These are phyloP conservation scores for Torrubiellomyces zombiae DNA, from an alignment of 2,329 filamentous ascomycete genomes.

Conservation along the genomic window DNA sequence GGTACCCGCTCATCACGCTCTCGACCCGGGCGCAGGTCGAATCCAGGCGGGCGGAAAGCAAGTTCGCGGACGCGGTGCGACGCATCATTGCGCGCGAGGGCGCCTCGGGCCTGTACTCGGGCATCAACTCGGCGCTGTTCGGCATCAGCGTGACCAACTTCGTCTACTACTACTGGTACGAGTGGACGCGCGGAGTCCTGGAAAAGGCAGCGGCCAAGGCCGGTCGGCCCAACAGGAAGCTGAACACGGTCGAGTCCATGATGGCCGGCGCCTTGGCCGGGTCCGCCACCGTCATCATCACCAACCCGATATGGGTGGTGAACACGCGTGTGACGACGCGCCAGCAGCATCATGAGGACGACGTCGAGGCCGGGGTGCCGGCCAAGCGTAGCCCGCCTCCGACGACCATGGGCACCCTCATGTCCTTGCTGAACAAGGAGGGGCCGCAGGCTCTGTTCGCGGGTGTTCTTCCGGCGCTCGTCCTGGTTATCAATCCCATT, in stretches of 20 bases:
- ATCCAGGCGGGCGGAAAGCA: conserved; percentile 77
- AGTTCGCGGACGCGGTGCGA: conserved; percentile 66
- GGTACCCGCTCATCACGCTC: conserved; percentile 91
- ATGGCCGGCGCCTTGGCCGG: conserved; percentile 87
- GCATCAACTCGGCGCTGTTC: conserved; percentile 85
- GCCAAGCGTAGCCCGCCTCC: conserved; percentile 33
- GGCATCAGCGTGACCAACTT: conserved; percentile 98
- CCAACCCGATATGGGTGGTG: conserved; percentile 98
- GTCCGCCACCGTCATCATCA: conserved; percentile 83
- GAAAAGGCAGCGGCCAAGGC: conserved; percentile 58
- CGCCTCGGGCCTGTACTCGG: conserved; percentile 74
- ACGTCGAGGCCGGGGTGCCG: conserved; percentile 21
- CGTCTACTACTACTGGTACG: conserved; percentile 99
- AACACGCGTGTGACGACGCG: conserved; percentile 97
- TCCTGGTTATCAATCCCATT: conserved; percentile 95
- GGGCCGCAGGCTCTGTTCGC: conserved; percentile 75
- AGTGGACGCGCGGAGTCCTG: conserved; percentile 85
- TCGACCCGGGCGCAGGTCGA: conserved; percentile 97
- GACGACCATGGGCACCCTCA: conserved; percentile 65
- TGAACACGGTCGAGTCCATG: conserved; percentile 88
- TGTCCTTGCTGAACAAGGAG: conserved; percentile 67
- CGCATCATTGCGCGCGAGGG: conserved; percentile 87
- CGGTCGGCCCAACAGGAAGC: conserved; percentile 59
- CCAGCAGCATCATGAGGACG: conserved; percentile 37
- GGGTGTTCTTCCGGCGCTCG: conserved; percentile 79